phyloP scores from a whole-genome alignment of 2,329 filamentous ascomycete genomes.

The Monosporascus sp. region DNA sequence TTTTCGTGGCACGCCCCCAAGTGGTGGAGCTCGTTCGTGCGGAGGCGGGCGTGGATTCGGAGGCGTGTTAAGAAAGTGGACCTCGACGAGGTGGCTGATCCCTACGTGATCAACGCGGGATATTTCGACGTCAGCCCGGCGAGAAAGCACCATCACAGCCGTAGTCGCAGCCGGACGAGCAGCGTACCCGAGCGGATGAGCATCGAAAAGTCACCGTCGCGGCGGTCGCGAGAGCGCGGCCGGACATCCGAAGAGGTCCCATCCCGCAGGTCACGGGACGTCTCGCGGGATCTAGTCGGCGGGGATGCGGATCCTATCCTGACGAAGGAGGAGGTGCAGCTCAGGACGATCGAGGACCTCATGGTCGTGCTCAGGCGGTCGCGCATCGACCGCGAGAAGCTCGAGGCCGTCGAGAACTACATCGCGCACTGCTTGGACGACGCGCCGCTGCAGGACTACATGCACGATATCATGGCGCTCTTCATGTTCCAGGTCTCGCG shows the following conservation, averaged over 20 bases:
- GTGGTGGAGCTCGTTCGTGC: constrained; percentile 95
- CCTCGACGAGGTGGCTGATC: constrained; percentile 42
- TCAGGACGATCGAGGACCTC: constrained; percentile 62
- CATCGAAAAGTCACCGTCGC: constrained; percentile 13
- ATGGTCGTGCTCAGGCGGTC: constrained; percentile 62
- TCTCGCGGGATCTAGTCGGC: constrained; percentile 17
- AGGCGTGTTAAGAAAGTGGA: constrained; percentile 62
- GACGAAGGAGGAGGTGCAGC: constrained; percentile 36
- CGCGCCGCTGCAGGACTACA: constrained; percentile 65
- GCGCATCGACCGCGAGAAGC: constrained; percentile 85
- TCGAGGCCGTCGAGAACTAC: constrained; percentile 77
- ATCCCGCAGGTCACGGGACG: constrained; percentile 21
- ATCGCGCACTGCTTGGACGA: constrained; percentile 72
- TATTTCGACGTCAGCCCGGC: constrained; percentile 72
- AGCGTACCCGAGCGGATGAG: constrained; percentile 28
- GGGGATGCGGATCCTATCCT: constrained; percentile 23
- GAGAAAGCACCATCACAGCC: constrained; percentile 29
- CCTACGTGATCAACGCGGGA: constrained; percentile 65
- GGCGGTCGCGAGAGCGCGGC: constrained; percentile 28
- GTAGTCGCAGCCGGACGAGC: constrained; percentile 33
- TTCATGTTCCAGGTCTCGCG: constrained; percentile 89
- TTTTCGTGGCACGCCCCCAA: constrained; percentile 84
- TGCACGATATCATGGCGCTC: constrained; percentile 78
- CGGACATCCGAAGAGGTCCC: constrained; percentile 25
- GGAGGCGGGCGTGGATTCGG: constrained; percentile 80